Evolutionary conservation across 2,329 filamentous ascomycete genomes (phyloP), one percentile per base, ranked within the genome.

Genomic region (Stenocarpella maydis): DNA sequence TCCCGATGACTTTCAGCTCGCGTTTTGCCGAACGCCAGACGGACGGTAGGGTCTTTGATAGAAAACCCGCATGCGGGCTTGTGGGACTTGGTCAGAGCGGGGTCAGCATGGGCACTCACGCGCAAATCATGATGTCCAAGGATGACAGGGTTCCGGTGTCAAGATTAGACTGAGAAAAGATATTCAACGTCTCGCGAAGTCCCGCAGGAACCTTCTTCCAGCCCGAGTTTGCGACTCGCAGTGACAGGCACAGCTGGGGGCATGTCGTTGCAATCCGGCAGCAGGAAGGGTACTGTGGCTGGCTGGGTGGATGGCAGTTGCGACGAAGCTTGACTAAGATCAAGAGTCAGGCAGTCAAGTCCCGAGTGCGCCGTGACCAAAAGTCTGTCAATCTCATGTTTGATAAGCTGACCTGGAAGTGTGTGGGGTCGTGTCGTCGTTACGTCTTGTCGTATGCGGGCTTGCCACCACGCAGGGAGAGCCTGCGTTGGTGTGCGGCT

Each of bases 131-230:
- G 47, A 70, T 67, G 41, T 52, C 53, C 58, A 60, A 45, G n/a
- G 31, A 45, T n/a, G 49, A 63, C 55, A 67, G 41, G 65, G 54
- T 68, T 67, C 64, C 49, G 47, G 54, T 31, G 49, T 69, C 28
- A 63, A 55, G 39, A 54, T 52, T 54, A 58, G 68, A 63, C 58
- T 43, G 45, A 43, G 43, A 21, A 28, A n/a, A 61, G 58, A 41
- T 64, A 31, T 63, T 52, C 39, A 52, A 47, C 41, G 65, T 52
- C 55, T 39, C 45, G 63, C 65, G 49, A 50, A 58, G 43, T 39
- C 69, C 58, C 58, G 58, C 58, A 61, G 58, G 47, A 61, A 61
- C 58, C 58, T 61, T 61, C 55, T 61, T 61, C 47, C 58, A 61
- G 58, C 58, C 58, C n/a, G 41, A 34, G 58, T 47, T n/a, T 61